phyloP scores from a whole-genome alignment of 768 basidiomycete species.

The Leucosporidium scottii region DNA sequence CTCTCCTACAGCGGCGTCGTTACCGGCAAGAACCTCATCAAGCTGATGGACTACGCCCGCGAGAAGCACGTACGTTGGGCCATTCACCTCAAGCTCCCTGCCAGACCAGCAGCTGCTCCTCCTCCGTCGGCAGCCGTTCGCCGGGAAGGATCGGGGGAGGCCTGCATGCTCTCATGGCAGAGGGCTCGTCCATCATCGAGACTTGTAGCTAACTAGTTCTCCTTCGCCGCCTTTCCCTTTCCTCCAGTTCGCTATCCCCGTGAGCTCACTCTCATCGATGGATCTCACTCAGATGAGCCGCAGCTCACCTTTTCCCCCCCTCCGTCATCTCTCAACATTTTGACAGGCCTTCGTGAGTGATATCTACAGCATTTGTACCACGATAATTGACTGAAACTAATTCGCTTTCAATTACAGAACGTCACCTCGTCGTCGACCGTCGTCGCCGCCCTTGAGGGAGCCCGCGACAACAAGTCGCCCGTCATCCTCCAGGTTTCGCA shows the following conservation, averaged over 20 bases:
- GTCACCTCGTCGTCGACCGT: slow-evolving; percentile 92
- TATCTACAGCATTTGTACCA: slow-evolving; percentile 9
- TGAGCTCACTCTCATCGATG: slow-evolving; percentile 34
- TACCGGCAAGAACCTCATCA: slow-evolving; percentile 89
- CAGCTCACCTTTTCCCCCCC: slow-evolving; percentile 1
- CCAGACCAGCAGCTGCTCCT: neutral
- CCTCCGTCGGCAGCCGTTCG: neutral
- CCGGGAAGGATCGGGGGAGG: neutral
- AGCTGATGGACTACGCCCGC: slow-evolving; percentile 90
- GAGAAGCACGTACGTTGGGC: slow-evolving; percentile 64
- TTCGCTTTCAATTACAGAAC: slow-evolving; percentile 53
- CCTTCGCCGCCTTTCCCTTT: neutral
- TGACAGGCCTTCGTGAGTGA: slow-evolving; percentile 43
- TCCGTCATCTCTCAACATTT: neutral
- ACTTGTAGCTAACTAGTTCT: neutral
- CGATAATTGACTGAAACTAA: slow-evolving; percentile 9
- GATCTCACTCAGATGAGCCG: neutral
- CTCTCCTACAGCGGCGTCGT: slow-evolving; percentile 64
- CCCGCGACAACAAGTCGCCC: slow-evolving; percentile 90
- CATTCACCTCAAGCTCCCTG: neutral
- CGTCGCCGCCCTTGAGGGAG: slow-evolving; percentile 91
- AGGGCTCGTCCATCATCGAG: neutral
- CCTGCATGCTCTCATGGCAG: neutral
- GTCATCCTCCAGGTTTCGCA: slow-evolving; percentile 98
- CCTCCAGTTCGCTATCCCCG: slow-evolving; percentile 47